A percentile compares a stretch with the other conserved stretches of the same genome.
Evolutionary conservation across 2,329 filamentous ascomycete genomes (phyloP).

Genomic region (Thermochaetoides dissita): DNA sequence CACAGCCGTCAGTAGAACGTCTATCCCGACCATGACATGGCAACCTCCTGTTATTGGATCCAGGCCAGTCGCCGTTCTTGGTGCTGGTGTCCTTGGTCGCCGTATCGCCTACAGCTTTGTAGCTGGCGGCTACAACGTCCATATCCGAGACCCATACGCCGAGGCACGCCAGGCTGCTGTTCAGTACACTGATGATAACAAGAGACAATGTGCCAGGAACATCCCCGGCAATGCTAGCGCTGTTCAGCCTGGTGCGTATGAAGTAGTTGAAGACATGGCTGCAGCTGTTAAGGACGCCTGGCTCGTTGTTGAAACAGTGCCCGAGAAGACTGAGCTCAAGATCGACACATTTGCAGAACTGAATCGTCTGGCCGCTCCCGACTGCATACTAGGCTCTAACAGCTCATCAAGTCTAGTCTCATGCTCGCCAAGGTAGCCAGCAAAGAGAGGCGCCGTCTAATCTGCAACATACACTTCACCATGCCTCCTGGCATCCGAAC

Average conservation of each 20-base stretch:
- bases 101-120: conserved; percentile 25
- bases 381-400: conserved; percentile 37
- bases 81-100: conserved; percentile 29
- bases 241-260: conserved; percentile 2
- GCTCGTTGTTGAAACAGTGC: conserved; percentile 40
- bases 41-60: no score
- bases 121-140: conserved; percentile 27
- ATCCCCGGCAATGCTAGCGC: no score
- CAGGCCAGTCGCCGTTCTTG: conserved; percentile 19
- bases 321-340: conserved; percentile 35
- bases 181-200: conserved; percentile 25
- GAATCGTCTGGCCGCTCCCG: conserved; percentile 26
- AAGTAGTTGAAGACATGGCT: conserved; percentile 23
- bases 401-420: conserved; percentile 32
- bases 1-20: no score
- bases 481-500: conserved; percentile 31
- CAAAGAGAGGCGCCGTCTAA: conserved; percentile 19
- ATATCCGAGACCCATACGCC: conserved; percentile 27
- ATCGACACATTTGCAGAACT: conserved; percentile 32
- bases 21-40: no score
- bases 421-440: conserved; percentile 30
- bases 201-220: no score
- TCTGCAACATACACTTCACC: conserved; percentile 38
- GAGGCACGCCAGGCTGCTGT: conserved; percentile 24
- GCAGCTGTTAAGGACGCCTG: conserved; percentile 30